A percentile compares a stretch with the other conserved stretches of the same genome.
Evolutionary conservation across 129 eudicot genomes (phyloP).

Genomic region (Lactuca saligna): DNA sequence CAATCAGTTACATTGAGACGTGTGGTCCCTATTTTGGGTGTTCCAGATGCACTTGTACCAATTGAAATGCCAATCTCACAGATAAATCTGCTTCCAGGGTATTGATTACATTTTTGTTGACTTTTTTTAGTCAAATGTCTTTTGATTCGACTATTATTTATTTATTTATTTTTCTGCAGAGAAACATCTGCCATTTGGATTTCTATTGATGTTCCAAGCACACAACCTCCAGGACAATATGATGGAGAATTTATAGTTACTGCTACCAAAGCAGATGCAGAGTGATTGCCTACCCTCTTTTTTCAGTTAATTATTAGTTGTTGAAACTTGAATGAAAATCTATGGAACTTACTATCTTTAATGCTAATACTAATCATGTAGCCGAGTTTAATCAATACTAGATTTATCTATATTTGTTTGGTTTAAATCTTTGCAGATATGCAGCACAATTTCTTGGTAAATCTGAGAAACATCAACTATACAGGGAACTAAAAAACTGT

Average conservation of each 20-base stretch:
- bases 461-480: slow-evolving; percentile 77
- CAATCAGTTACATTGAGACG: slow-evolving; percentile 69
- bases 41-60: slow-evolving; percentile 99
- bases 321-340: background rate
- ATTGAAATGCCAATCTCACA: slow-evolving; percentile 74
- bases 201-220: slow-evolving; percentile 75
- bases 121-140: slow-evolving; percentile 10
- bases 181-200: slow-evolving; percentile 88
- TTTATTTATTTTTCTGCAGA: slow-evolving; percentile 38
- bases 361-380: slow-evolving; percentile 7
- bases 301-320: slow-evolving; percentile 44
- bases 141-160: slow-evolving; percentile 3
- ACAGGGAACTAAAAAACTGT: slow-evolving; percentile 69
- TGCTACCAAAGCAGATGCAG: slow-evolving; percentile 77
- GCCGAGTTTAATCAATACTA: too few relatives aligned
- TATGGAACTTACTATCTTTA: slow-evolving; percentile 16
- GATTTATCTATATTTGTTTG: slow-evolving; percentile 14
- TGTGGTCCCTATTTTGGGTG: slow-evolving; percentile 90
- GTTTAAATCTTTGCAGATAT: slow-evolving; percentile 56
- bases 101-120: slow-evolving; percentile 23
- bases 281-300: slow-evolving; percentile 68
- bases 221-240: slow-evolving; percentile 84
- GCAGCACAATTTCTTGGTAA: slow-evolving; percentile 52
- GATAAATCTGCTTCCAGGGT: slow-evolving; percentile 82
- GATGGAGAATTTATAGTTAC: slow-evolving; percentile 86